Percentiles rank a stretch among this genome's conserved stretches.
Conservation (phyloP, 495 filamentous ascomycete genomes). For the Talaromyces ruber region DNA sequence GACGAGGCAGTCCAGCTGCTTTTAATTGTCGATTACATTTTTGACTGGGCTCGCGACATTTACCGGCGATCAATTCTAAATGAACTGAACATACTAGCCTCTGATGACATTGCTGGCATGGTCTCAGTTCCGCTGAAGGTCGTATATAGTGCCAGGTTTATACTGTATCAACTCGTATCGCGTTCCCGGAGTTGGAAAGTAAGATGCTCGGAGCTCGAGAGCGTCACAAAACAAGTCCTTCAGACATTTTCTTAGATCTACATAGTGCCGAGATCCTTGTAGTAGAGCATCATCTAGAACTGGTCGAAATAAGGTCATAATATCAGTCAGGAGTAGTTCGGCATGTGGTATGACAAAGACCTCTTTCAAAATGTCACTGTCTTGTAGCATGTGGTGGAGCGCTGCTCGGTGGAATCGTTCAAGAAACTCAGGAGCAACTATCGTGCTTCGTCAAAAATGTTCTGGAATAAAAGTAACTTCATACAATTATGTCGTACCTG, state of each 20-base stretch:
- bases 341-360: background rate
- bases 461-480: background rate
- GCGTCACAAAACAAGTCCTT: background rate
- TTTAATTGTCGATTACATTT: constrained; percentile 25
- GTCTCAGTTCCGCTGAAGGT: background rate
- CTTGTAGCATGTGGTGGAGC: background rate
- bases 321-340: background rate
- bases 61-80: constrained; percentile 11
- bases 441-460: background rate
- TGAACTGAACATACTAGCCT: background rate
- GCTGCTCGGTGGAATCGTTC: background rate
- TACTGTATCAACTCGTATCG: background rate
- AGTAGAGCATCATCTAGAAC: background rate
- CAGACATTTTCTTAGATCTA: background rate
- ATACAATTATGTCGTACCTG: background rate
- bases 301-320: background rate
- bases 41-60: constrained; percentile 26
- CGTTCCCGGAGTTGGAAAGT: background rate
- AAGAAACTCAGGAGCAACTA: background rate
- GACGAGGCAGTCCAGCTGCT: constrained; percentile 21
- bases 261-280: background rate
- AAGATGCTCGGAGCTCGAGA: background rate
- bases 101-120: background rate
- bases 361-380: background rate
- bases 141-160: background rate